These are phyloP conservation scores for Fragilaria crotonensis DNA, from an alignment of 108 stramenopile species.

Conservation along the genomic window DNA sequence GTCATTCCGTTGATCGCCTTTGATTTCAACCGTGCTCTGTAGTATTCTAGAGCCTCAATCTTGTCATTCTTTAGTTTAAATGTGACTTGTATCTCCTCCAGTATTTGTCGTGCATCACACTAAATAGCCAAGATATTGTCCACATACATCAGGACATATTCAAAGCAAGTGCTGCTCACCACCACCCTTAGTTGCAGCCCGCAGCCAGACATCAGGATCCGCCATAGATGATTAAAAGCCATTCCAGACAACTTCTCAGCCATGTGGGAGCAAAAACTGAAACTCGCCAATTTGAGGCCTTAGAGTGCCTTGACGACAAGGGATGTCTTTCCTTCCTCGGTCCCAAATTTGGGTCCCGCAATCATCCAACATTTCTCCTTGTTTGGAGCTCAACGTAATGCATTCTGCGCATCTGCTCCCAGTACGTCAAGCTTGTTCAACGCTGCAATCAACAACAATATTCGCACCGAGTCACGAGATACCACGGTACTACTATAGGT, in stretches of 20 bases:
- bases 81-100: neutral
- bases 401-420: conserved; percentile 20
- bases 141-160: conserved; percentile 30
- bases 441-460: conserved; percentile 24
- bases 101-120: neutral
- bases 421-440: conserved; percentile 26
- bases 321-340: conserved; percentile 11
- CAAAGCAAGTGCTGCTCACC: conserved; percentile 22
- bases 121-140: conserved; percentile 20
- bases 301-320: conserved; percentile 21
- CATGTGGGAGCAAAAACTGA: conserved; percentile 2
- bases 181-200: no score
- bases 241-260: conserved; percentile 4
- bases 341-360: conserved; percentile 28
- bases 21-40: neutral
- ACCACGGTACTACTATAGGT: conserved; percentile 31
- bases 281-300: conserved; percentile 20
- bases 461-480: conserved; percentile 26
- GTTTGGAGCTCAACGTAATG: conserved; percentile 22
- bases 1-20: neutral
- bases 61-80: no score
- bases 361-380: conserved; percentile 26
- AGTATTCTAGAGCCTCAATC: neutral
- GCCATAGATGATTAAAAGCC: neutral
- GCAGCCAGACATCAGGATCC: no score